phyloP scores from a whole-genome alignment of 2,329 filamentous ascomycete genomes.

The Sclerotinia spermophila region DNA sequence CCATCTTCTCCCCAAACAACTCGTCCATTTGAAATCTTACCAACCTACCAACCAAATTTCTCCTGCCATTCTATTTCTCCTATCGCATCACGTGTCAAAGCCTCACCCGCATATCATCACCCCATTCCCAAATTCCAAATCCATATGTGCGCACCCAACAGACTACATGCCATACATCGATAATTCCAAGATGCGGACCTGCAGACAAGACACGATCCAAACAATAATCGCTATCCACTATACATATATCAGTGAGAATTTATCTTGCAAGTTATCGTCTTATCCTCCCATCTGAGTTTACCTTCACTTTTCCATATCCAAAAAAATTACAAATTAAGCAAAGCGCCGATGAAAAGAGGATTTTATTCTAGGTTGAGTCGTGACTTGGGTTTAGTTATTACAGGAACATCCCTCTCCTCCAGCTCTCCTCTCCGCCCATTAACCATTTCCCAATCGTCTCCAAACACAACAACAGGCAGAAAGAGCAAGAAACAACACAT shows the following conservation, averaged over 20 bases:
- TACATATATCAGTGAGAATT: not conserved
- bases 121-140: not conserved
- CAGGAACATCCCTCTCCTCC: not conserved
- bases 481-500: not conserved
- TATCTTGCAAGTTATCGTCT: not conserved
- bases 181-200: not conserved
- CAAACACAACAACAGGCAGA: constrained; percentile 5
- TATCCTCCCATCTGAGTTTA: not conserved
- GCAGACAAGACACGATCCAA: not conserved
- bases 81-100: not conserved
- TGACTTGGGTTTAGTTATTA: not conserved
- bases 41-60: not conserved
- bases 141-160: not conserved
- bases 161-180: not conserved
- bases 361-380: not conserved
- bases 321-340: not conserved
- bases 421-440: not conserved
- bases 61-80: not conserved
- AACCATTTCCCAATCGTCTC: not conserved
- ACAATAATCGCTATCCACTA: not conserved
- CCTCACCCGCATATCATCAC: not conserved
- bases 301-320: not conserved
- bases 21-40: not conserved
- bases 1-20: no score
- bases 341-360: not conserved